Evolutionary conservation across 2,329 filamentous ascomycete species (phyloP).

Genomic region (Ophiostoma pallidulum): DNA sequence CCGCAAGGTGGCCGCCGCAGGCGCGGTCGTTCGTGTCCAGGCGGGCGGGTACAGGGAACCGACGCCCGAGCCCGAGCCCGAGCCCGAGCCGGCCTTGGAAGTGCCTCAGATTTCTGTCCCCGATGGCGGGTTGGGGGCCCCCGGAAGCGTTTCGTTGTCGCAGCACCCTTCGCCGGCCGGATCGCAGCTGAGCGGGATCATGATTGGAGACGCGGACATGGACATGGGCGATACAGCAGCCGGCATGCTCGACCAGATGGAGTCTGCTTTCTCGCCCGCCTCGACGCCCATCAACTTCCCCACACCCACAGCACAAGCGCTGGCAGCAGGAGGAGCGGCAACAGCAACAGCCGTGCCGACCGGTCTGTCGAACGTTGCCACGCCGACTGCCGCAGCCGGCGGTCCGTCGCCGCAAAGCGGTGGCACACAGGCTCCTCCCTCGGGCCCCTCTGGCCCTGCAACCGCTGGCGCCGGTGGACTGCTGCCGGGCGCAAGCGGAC

Average conservation of each 20-base stretch:
- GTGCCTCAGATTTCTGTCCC: conserved; percentile 9
- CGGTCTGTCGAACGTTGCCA: conserved; percentile 46
- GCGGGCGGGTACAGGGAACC: conserved; percentile 67
- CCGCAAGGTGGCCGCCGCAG: conserved; percentile 54
- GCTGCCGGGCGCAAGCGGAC: conserved; percentile 25
- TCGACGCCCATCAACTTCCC: conserved; percentile 53
- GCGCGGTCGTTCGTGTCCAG: conserved; percentile 60
- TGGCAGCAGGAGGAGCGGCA: conserved; percentile 27
- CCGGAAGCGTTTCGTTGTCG: conserved; percentile 2
- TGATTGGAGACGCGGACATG: conserved; percentile 51
- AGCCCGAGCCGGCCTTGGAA: conserved; percentile 19
- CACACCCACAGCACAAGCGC: conserved; percentile 49
- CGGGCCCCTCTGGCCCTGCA: too few relatives aligned
- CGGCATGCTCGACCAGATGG: conserved; percentile 59
- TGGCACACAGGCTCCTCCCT: neutral
- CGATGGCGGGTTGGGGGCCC: neutral
- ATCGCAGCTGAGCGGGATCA: conserved; percentile 45
- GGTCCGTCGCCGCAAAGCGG: conserved; percentile 29
- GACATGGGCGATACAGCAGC: conserved; percentile 57
- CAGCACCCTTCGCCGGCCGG: conserved; percentile 42
- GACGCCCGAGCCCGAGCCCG: conserved; percentile 25
- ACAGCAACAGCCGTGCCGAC: conserved; percentile 16
- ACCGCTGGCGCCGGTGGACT: neutral
- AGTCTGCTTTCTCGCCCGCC: conserved; percentile 48
- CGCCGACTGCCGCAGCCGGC: conserved; percentile 39